A percentile compares a stretch with the other conserved stretches of the same genome.
Conservation (phyloP, 1,139 yeast genomes). For the Magnusiomyces fungicola region DNA sequence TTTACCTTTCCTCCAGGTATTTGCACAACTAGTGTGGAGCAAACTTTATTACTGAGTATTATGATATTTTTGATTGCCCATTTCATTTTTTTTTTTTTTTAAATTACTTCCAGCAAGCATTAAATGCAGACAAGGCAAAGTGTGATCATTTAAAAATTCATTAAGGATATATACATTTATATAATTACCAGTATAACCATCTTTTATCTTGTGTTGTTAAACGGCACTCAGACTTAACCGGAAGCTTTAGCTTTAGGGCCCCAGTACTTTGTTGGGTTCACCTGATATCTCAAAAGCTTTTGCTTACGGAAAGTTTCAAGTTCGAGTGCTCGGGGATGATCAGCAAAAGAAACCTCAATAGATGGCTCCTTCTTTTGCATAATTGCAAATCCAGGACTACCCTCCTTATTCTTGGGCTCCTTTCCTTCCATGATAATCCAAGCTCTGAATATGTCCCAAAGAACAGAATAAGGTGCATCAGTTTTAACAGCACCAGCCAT, state of each 20-base stretch:
- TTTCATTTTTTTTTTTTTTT: no score
- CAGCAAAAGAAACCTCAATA: conserved; percentile 39
- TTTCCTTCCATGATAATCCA: conserved; percentile 60
- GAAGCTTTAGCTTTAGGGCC: conserved; percentile 69
- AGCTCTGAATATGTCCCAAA: conserved; percentile 64
- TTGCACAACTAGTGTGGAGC: no score
- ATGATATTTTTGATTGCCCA: no score
- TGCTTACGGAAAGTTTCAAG: conserved; percentile 57
- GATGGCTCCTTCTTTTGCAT: conserved; percentile 35
- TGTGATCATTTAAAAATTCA: no score
- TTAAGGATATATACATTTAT: no score
- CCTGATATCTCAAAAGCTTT: conserved; percentile 81
- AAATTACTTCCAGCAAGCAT: no score
- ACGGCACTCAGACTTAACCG: no score
- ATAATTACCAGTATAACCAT: no score
- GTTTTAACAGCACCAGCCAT: conserved; percentile 82
- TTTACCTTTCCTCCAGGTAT: no score
- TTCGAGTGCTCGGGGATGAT: conserved; percentile 47
- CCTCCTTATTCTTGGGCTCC: conserved; percentile 33
- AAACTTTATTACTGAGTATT: no score
- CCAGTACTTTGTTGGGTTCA: conserved; percentile 91
- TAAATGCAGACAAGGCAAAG: no score
- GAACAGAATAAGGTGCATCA: conserved; percentile 73
- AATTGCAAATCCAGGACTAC: conserved; percentile 60
- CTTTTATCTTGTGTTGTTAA: no score